These are phyloP conservation scores for Colletotrichum sp. DNA, from an alignment of 2,329 filamentous ascomycete species.

Conservation along the genomic window DNA sequence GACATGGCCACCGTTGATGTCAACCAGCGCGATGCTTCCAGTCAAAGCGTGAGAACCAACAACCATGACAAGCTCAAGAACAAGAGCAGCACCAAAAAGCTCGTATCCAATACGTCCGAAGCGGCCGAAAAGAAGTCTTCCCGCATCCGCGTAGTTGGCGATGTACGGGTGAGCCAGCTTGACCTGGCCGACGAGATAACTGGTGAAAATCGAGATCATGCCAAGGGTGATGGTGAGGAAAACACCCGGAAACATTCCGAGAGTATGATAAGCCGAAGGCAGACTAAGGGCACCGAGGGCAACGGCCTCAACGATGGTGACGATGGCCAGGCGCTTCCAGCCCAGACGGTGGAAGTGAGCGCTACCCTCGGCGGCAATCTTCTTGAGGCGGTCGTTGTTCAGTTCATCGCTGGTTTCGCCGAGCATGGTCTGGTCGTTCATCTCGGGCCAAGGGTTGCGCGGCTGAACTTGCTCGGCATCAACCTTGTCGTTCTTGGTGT, in stretches of 20 bases:
- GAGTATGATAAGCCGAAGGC: conserved; percentile 54
- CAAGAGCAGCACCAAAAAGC: conserved; percentile 64
- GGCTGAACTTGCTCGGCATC: conserved; percentile 11
- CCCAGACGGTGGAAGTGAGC: conserved; percentile 59
- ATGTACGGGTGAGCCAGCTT: conserved; percentile 60
- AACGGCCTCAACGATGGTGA: conserved; percentile 62
- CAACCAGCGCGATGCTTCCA: conserved; percentile 72
- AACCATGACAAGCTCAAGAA: conserved; percentile 70
- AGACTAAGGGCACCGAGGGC: conserved; percentile 58
- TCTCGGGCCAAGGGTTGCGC: conserved; percentile 10
- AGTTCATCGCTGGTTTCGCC: conserved; percentile 28
- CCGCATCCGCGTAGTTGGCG: conserved; percentile 73
- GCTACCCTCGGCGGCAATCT: conserved; percentile 47
- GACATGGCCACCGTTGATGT: conserved; percentile 59
- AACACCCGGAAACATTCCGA: conserved; percentile 58
- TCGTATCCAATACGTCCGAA: conserved; percentile 60
- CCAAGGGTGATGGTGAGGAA: conserved; percentile 47
- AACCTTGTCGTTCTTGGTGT: neutral
- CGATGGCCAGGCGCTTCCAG: conserved; percentile 60
- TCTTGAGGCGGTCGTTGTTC: conserved; percentile 47
- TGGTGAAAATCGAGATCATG: conserved; percentile 52
- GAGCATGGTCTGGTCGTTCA: conserved; percentile 16
- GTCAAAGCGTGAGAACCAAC: conserved; percentile 75
- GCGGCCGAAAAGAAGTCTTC: conserved; percentile 58
- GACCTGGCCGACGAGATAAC: conserved; percentile 51